These are phyloP conservation scores for barrel medic (Medicago truncatula) DNA, from an alignment of 306 rosid species.

Conservation along the genomic window DNA sequence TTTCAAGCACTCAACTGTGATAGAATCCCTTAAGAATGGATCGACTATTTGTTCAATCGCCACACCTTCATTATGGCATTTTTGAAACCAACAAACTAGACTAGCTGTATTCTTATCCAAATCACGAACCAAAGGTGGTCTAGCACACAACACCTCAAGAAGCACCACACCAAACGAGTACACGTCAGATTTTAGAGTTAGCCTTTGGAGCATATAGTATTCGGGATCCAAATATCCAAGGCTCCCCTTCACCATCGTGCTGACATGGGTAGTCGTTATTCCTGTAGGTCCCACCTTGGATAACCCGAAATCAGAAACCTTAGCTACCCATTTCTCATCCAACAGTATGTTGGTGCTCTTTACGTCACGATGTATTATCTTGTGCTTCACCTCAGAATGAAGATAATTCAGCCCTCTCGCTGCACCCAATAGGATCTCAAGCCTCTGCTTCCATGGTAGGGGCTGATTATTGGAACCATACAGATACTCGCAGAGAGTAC, in stretches of 20 bases:
- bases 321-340: conserved; percentile 48
- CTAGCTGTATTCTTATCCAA: too few relatives aligned
- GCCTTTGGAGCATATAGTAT: too few relatives aligned
- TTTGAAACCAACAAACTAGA: too few relatives aligned
- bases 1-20: neutral
- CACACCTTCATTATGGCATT: too few relatives aligned
- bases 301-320: conserved; percentile 50
- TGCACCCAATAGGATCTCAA: conserved; percentile 42
- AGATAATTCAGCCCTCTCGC: conserved; percentile 52
- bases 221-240: too few relatives aligned
- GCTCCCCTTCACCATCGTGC: too few relatives aligned
- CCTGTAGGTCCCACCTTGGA: conserved; percentile 43
- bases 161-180: too few relatives aligned
- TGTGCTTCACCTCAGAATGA: conserved; percentile 37
- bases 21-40: too few relatives aligned
- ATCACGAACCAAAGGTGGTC: too few relatives aligned
- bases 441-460: conserved; percentile 46
- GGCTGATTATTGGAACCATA: conserved; percentile 2
- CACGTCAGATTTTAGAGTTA: too few relatives aligned
- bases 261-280: neutral
- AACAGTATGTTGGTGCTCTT: conserved; percentile 49
- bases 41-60: too few relatives aligned
- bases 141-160: too few relatives aligned
- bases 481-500: conserved; percentile 47
- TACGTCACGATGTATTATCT: conserved; percentile 54